phyloP scores from a whole-genome alignment of 495 filamentous ascomycete genomes.

The Penicillium cataractarum region DNA sequence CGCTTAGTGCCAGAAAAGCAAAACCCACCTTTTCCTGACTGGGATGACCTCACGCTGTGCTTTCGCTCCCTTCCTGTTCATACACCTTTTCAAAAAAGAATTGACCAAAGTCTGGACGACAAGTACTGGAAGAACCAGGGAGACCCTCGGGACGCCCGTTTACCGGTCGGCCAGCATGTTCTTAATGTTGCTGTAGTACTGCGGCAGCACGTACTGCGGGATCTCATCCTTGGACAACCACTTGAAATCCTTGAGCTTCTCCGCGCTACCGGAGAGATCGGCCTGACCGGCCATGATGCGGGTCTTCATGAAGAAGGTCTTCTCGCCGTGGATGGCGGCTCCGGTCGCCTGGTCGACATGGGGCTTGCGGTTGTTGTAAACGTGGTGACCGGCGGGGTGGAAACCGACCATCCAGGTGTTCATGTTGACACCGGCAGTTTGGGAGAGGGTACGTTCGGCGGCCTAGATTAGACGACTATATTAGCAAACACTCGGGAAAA shows the following conservation, averaged over 20 bases:
- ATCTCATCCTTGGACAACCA: conserved; percentile 94
- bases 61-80: conserved; percentile 12
- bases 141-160: conserved; percentile 10
- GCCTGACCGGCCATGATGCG: conserved; percentile 97
- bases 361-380: conserved; percentile 49
- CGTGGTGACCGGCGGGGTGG: conserved; percentile 81
- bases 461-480: conserved; percentile 56
- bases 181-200: conserved; percentile 74
- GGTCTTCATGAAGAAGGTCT: conserved; percentile 93
- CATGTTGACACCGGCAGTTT: conserved; percentile 90
- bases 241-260: conserved; percentile 79
- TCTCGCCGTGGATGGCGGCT: conserved; percentile 58
- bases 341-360: conserved; percentile 42
- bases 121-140: background rate
- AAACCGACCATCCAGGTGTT: conserved; percentile 98
- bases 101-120: background rate
- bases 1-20: conserved; percentile 21
- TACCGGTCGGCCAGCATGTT: conserved; percentile 80
- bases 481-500: background rate
- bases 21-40: conserved; percentile 21
- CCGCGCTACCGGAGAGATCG: conserved; percentile 70
- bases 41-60: background rate
- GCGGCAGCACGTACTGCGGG: conserved; percentile 56
- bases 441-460: conserved; percentile 73
- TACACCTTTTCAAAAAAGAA: conserved; percentile 10